Percentiles rank a stretch among this genome's conserved stretches.
phyloP scores from a whole-genome alignment of 202 grass and related monocot species.

The Eragrostis tef region DNA sequence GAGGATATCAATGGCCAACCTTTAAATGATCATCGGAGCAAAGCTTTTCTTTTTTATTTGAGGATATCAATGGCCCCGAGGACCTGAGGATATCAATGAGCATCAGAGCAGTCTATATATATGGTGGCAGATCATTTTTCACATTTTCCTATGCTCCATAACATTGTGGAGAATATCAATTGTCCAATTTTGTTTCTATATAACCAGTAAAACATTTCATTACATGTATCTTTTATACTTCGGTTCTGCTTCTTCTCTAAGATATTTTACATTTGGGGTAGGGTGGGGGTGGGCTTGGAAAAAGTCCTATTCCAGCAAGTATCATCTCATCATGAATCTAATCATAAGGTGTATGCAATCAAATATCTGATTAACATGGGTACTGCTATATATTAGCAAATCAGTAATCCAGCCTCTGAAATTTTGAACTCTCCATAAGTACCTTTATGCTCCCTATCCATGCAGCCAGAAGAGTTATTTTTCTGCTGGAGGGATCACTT shows the following conservation, averaged over 20 bases:
- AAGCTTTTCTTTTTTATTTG: conserved; percentile 40
- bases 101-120: conserved; percentile 8
- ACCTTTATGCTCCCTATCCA: conserved; percentile 23
- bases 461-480: conserved; percentile 49
- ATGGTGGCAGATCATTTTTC: conserved; percentile 23
- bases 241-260: conserved; percentile 4
- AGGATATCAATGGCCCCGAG: conserved; percentile 58
- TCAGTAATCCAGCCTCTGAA: conserved; percentile 31
- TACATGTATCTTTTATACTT: conserved; percentile 1
- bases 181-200: conserved; percentile 37
- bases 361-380: conserved; percentile 32
- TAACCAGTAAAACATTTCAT: background rate
- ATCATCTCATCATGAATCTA: conserved; percentile 21
- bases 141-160: conserved; percentile 25
- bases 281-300: background rate
- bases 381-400: background rate
- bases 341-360: conserved; percentile 9
- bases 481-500: conserved; percentile 54
- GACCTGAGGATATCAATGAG: conserved; percentile 48
- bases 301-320: conserved; percentile 22
- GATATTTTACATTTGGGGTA: background rate
- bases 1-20: conserved; percentile 67
- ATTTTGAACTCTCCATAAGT: conserved; percentile 26
- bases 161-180: conserved; percentile 36
- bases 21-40: conserved; percentile 42